A percentile compares a stretch with the other conserved stretches of the same genome.
Conservation (phyloP, 2,329 filamentous ascomycete genomes). For the Mollisia scopiformis region DNA sequence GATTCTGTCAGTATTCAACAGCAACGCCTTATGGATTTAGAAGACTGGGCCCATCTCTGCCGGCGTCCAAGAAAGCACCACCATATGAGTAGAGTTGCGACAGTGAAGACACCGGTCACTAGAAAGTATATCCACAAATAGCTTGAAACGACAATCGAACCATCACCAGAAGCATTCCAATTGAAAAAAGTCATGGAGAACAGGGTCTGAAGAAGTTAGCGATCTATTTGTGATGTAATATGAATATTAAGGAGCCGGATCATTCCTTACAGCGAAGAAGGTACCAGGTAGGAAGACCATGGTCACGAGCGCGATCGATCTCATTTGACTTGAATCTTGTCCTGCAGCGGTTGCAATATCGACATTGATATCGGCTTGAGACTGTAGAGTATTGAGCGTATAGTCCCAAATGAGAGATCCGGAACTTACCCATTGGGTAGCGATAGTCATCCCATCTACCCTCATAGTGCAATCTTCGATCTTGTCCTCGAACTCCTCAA, state of each 20-base stretch:
- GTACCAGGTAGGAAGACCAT: conserved; percentile 46
- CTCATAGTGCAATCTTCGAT: conserved; percentile 39
- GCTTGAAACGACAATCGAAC: not conserved
- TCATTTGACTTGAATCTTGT: conserved; percentile 36
- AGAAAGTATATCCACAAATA: not conserved
- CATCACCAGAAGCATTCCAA: conserved; percentile 1
- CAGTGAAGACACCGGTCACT: not conserved
- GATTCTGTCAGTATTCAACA: too few relatives aligned
- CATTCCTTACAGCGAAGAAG: conserved; percentile 39
- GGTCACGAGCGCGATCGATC: conserved; percentile 44
- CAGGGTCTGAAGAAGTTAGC: conserved; percentile 10
- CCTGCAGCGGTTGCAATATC: conserved; percentile 9
- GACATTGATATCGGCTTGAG: conserved; percentile 7
- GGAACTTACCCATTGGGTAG: conserved; percentile 39
- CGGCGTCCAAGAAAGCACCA: too few relatives aligned
- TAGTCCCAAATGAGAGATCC: too few relatives aligned
- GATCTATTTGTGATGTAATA: not conserved
- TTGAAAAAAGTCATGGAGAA: conserved; percentile 19
- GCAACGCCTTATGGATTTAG: too few relatives aligned
- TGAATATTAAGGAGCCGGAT: not conserved
- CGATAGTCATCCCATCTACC: conserved; percentile 40
- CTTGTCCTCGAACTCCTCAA: conserved; percentile 37
- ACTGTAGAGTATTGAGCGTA: not conserved
- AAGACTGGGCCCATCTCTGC: too few relatives aligned
- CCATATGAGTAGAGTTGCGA: too few relatives aligned